These are phyloP conservation scores for Hydnomerulius pinastri DNA, from an alignment of 768 basidiomycete species.

Conservation along the genomic window DNA sequence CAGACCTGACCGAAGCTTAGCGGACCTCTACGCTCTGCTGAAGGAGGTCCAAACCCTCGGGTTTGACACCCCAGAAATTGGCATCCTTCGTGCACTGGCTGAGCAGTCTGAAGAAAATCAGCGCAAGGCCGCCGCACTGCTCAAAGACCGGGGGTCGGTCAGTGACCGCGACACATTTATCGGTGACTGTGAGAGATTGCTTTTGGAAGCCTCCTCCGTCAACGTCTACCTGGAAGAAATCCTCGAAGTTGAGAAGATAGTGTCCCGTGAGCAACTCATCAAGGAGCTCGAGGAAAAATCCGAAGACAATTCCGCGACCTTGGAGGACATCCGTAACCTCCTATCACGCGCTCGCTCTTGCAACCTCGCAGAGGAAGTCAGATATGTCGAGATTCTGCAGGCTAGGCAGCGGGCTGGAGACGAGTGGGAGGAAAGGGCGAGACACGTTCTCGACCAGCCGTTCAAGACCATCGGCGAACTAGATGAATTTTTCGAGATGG, in stretches of 20 bases:
- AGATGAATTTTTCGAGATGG: slow-evolving; percentile 67
- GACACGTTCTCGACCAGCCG: slow-evolving; percentile 63
- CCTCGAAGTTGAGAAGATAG: slow-evolving; percentile 74
- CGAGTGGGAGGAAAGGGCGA: slow-evolving; percentile 77
- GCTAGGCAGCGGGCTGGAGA: slow-evolving; percentile 66
- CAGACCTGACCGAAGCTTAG: slow-evolving; percentile 68
- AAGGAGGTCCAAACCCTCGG: slow-evolving; percentile 75
- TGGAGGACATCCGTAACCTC: slow-evolving; percentile 77
- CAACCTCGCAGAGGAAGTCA: slow-evolving; percentile 64
- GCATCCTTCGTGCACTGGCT: slow-evolving; percentile 51
- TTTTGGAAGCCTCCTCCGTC: slow-evolving; percentile 69
- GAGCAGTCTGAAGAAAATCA: slow-evolving; percentile 67
- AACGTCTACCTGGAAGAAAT: slow-evolving; percentile 87
- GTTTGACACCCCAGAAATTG: slow-evolving; percentile 82
- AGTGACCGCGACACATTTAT: slow-evolving; percentile 59
- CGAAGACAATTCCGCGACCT: slow-evolving; percentile 63
- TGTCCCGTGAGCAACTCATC: slow-evolving; percentile 76
- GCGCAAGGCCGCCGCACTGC: slow-evolving; percentile 52
- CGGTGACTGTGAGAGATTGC: slow-evolving; percentile 68
- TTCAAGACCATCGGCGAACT: slow-evolving; percentile 77
- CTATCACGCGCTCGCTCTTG: slow-evolving; percentile 70
- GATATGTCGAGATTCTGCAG: slow-evolving; percentile 63
- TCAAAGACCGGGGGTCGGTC: slow-evolving; percentile 43
- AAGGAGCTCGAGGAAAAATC: slow-evolving; percentile 73
- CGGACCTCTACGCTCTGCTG: slow-evolving; percentile 70